A percentile compares a stretch with the other conserved stretches of the same genome.
Evolutionary conservation across 1,139 yeast species (phyloP).

Genomic region (Kodamaea sp.): DNA sequence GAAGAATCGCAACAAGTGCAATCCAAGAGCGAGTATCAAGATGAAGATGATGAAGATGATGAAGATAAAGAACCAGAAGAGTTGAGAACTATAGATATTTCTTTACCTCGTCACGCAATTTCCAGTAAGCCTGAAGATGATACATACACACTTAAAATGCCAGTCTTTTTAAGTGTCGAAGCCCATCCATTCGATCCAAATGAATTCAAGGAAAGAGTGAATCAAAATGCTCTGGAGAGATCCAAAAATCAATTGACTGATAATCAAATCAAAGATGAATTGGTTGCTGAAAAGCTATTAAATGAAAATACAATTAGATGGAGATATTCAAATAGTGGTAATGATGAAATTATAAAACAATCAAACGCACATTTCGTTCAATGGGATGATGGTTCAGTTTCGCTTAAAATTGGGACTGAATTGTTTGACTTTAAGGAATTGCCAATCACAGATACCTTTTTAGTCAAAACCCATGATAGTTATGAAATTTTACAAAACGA

Average conservation of each 20-base stretch:
- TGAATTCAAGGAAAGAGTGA: conserved; percentile 55
- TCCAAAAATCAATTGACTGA: conserved; percentile 28
- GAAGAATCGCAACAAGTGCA: conserved; percentile 3
- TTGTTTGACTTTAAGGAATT: conserved; percentile 72
- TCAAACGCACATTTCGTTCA: conserved; percentile 86
- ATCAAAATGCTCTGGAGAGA: conserved; percentile 46
- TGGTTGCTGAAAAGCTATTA: conserved; percentile 49
- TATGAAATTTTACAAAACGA: conserved; percentile 67
- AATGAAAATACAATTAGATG: conserved; percentile 88
- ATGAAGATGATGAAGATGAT: conserved; percentile 17
- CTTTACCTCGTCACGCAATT: conserved; percentile 72
- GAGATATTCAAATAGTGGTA: conserved; percentile 74
- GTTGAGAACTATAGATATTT: conserved; percentile 53
- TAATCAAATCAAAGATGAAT: conserved; percentile 40
- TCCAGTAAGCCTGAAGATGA: conserved; percentile 40
- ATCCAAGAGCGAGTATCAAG: conserved; percentile 12
- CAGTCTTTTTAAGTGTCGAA: conserved; percentile 77
- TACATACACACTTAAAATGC: conserved; percentile 63
- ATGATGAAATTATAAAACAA: conserved; percentile 67
- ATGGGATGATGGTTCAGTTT: conserved; percentile 91
- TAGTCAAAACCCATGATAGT: conserved; percentile 69
- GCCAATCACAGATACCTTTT: conserved; percentile 67
- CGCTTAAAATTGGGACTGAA: conserved; percentile 84
- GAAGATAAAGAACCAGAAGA: conserved; percentile 31
- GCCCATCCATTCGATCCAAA: conserved; percentile 85